Evolutionary conservation across 2,329 filamentous ascomycete species (phyloP), one percentile per base, ranked within the genome.

Genomic region (Microsporum canis): DNA sequence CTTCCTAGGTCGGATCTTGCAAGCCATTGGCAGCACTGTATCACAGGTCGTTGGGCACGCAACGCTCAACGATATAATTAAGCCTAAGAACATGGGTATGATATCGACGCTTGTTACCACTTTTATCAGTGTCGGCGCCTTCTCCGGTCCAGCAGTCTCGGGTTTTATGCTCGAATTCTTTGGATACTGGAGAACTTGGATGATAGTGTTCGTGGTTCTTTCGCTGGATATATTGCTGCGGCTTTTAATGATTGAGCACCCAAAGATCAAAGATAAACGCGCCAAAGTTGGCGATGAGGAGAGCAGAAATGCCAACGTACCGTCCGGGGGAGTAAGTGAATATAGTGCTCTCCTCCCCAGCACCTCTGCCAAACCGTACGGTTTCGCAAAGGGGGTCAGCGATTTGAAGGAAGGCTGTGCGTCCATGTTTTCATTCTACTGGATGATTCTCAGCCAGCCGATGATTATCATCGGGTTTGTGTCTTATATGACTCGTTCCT

Each of bases 401-500:
- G 51, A 55, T 23, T n/a, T 55, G 12, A 17, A 23, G 31, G 17
- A 31, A 27, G 31, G 33, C 14, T n/a, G 5, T n/a, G 6, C 12
- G 33, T 36, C 51, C 31, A 55, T 55, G n/a, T 31, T 55, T 14
- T 36, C 51, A 4, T 55, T 55, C 29, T 55, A 34, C 14, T 14
- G 51, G n/a, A 36, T 17, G 17, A 33, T 55, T 5, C 29, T 55
- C 33, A 36, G 31, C 8, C 31, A 55, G 51, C 51, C 51, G n/a
- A 55, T 55, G 51, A 31, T 36, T 10, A n/a, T 55, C 23, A 55
- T 55, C 17, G 51, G 51, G 36, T 31, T 55, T 10, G 33, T 55
- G 33, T 55, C 51, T n/a, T 55, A 55, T 38, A 55, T 55, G 51
- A 36, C 51, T 10, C 51, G 51, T 5, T 55, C 51, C 31, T 55